phyloP scores from a whole-genome alignment of 331 rosid species.

The Quercus lobata region DNA sequence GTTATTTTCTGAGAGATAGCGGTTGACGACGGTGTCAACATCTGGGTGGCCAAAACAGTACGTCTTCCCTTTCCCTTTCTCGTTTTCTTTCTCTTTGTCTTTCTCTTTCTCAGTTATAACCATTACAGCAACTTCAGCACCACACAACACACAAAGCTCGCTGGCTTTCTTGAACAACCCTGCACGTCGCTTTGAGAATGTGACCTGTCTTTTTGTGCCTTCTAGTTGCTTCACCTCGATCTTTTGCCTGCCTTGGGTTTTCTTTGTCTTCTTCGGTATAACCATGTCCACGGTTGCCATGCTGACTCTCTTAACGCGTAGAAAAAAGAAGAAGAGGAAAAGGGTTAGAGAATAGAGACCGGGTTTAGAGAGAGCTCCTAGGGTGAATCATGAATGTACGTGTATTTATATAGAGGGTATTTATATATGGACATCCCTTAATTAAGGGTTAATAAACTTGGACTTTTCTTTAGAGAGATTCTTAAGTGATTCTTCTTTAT shows the following conservation, averaged over 20 bases:
- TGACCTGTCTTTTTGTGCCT: conserved; percentile 49
- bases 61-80: conserved; percentile 24
- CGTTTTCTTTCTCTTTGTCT: too few relatives aligned
- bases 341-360: too few relatives aligned
- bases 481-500: too few relatives aligned
- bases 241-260: conserved; percentile 48
- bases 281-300: not conserved
- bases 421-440: too few relatives aligned
- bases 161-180: conserved; percentile 63
- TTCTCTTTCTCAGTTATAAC: conserved; percentile 45
- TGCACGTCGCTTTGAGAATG: conserved; percentile 58
- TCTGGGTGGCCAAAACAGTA: conserved; percentile 56
- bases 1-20: conserved; percentile 15
- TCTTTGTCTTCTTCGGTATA: not conserved
- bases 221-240: conserved; percentile 61
- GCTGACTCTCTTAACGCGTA: too few relatives aligned
- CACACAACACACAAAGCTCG: conserved; percentile 52
- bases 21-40: conserved; percentile 19
- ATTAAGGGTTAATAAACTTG: too few relatives aligned
- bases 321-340: too few relatives aligned
- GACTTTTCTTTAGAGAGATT: too few relatives aligned
- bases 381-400: too few relatives aligned
- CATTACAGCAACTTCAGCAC: conserved; percentile 33
- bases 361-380: too few relatives aligned
- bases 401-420: too few relatives aligned